These are phyloP conservation scores for Rhododendron mucronatum DNA, from an alignment of 148 eudicot species.

Conservation along the genomic window DNA sequence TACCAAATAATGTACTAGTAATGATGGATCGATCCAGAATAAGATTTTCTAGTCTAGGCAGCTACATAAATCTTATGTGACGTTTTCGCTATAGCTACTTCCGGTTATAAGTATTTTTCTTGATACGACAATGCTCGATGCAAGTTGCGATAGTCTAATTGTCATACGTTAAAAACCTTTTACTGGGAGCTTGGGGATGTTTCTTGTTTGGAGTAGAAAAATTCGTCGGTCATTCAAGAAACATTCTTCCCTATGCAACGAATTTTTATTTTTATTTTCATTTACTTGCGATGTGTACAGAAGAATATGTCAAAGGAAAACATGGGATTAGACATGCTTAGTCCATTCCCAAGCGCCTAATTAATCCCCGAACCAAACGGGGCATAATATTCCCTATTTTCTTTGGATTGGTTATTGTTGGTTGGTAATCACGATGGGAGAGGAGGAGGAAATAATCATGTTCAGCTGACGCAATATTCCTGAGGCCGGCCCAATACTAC, in stretches of 20 bases:
- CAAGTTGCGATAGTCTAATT: not conserved
- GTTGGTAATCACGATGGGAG: too few species aligned
- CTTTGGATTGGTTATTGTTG: not conserved
- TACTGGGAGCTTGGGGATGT: not conserved
- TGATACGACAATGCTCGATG: not conserved
- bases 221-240: not conserved
- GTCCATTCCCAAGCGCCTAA: too few species aligned
- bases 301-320: not conserved
- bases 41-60: not conserved
- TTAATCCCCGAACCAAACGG: not conserved
- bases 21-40: not conserved
- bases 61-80: not conserved
- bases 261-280: not conserved
- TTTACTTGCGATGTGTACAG: not conserved
- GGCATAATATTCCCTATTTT: not conserved
- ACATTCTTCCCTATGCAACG: not conserved
- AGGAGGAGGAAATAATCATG: too few species aligned
- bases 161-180: not conserved
- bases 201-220: not conserved
- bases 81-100: not conserved
- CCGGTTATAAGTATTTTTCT: not conserved
- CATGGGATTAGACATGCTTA: too few species aligned
- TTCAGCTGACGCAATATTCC: not conserved
- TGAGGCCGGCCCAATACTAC: not conserved
- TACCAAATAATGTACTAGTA: not conserved